These are phyloP conservation scores for Didymella arachidicola DNA, from an alignment of 2,329 filamentous ascomycete genomes.

Conservation along the genomic window DNA sequence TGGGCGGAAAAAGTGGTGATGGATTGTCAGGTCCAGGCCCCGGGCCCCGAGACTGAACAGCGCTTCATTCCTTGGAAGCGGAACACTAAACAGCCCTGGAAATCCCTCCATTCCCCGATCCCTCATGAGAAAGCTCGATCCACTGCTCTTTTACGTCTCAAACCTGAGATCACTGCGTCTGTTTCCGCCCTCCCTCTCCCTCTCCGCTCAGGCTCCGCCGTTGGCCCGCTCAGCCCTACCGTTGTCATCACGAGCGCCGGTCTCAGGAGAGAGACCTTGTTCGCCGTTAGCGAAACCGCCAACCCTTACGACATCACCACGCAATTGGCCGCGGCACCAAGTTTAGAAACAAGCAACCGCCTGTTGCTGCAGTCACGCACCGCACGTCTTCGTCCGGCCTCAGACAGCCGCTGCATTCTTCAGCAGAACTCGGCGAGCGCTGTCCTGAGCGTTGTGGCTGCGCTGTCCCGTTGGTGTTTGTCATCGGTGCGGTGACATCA, in stretches of 20 bases:
- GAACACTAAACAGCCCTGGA: slow-evolving; percentile 3
- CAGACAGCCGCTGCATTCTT: slow-evolving; percentile 10
- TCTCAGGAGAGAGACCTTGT: slow-evolving; percentile 19
- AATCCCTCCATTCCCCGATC: slow-evolving; percentile 15
- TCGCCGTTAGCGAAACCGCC: slow-evolving; percentile 14
- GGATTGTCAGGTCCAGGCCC: slow-evolving; percentile 17
- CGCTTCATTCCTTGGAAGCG: slow-evolving; percentile 9
- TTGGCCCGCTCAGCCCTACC: slow-evolving; percentile 19
- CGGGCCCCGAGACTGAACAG: not conserved
- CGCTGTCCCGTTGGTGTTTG: slow-evolving; percentile 11
- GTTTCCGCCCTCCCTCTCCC: slow-evolving; percentile 13
- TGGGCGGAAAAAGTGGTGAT: slow-evolving; percentile 5
- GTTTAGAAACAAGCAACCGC: slow-evolving; percentile 9
- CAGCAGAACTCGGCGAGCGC: slow-evolving; percentile 9
- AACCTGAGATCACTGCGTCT: slow-evolving; percentile 1
- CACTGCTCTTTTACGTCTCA: slow-evolving; percentile 9
- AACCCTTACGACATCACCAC: slow-evolving; percentile 9
- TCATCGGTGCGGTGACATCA: slow-evolving; percentile 20
- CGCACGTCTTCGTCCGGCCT: slow-evolving; percentile 1
- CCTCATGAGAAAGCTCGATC: slow-evolving; percentile 20
- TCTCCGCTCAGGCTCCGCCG: slow-evolving; percentile 19
- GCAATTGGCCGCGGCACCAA: slow-evolving; percentile 12
- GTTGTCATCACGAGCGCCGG: slow-evolving; percentile 9
- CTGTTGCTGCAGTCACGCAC: slow-evolving; percentile 9
- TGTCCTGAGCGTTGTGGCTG: slow-evolving; percentile 14